Evolutionary conservation across 179 eudicot species (phyloP).

Genomic region (Drosera spatulata): DNA sequence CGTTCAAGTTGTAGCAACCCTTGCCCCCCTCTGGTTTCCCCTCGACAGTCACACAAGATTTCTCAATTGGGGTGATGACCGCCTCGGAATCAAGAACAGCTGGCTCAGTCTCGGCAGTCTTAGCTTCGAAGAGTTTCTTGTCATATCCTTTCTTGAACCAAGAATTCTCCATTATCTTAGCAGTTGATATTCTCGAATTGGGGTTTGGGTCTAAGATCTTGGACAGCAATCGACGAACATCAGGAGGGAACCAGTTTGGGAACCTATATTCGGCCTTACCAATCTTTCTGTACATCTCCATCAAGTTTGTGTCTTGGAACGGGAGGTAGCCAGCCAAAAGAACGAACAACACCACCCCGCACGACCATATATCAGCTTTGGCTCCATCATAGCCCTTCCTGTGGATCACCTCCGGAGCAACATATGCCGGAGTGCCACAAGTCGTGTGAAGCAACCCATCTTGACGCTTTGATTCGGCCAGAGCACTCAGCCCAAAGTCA

Average conservation of each 20-base stretch:
- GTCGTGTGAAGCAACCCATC: no score
- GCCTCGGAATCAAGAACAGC: slow-evolving; percentile 1
- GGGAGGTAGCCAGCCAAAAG: no score
- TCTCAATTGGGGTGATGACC: slow-evolving; percentile 4
- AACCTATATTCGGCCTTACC: slow-evolving; percentile 12
- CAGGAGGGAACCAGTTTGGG: slow-evolving; percentile 12
- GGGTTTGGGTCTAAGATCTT: slow-evolving; percentile 14
- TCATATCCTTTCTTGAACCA: slow-evolving; percentile 9
- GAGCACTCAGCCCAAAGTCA: slow-evolving; percentile 17
- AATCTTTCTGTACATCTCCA: no score
- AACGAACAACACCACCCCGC: no score
- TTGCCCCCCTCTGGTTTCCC: not conserved
- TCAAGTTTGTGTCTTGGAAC: no score
- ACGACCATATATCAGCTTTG: no score
- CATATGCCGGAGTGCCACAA: slow-evolving; percentile 20
- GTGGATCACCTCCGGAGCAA: slow-evolving; percentile 17
- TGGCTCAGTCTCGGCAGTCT: not conserved
- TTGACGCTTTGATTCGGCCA: slow-evolving; percentile 8
- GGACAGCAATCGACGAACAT: slow-evolving; percentile 1
- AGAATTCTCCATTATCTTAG: not conserved
- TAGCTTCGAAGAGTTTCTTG: slow-evolving; percentile 2
- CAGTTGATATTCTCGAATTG: slow-evolving; percentile 9
- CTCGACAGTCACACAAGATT: not conserved
- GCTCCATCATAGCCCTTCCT: slow-evolving; percentile 8
- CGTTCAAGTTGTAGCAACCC: slow-evolving; percentile 8